Percentiles rank a stretch among this genome's conserved stretches.
These are phyloP conservation scores for Passalora sequoiae DNA, from an alignment of 2,329 filamentous ascomycete genomes.

Conservation along the genomic window DNA sequence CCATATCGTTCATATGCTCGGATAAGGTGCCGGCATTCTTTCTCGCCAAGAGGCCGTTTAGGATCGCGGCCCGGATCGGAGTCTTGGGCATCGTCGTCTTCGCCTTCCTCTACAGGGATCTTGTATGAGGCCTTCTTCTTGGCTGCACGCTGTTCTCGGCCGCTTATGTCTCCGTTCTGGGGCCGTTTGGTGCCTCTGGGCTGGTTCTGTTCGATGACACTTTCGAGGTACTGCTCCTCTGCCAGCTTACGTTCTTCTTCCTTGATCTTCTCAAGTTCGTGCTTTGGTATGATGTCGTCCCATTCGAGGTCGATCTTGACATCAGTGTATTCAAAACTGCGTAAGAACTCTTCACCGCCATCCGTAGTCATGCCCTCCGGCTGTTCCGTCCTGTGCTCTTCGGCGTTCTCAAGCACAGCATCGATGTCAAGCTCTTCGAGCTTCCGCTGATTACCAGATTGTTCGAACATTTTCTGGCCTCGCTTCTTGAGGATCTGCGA, in stretches of 20 bases:
- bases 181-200: conserved; percentile 67
- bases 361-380: conserved; percentile 91
- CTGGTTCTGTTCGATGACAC: conserved; percentile 77
- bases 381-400: conserved; percentile 93
- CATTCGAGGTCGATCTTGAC: conserved; percentile 95
- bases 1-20: conserved; percentile 87
- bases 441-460: conserved; percentile 92
- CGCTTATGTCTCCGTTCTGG: conserved; percentile 60
- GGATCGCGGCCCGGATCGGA: conserved; percentile 62
- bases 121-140: conserved; percentile 66
- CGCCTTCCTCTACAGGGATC: conserved; percentile 47
- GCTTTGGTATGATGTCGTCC: conserved; percentile 97
- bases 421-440: conserved; percentile 97
- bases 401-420: conserved; percentile 90
- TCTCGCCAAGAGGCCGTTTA: conserved; percentile 81
- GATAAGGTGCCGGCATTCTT: conserved; percentile 88
- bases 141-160: conserved; percentile 59
- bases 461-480: conserved; percentile 99
- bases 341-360: conserved; percentile 93
- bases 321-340: conserved; percentile 85
- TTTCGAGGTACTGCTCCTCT: conserved; percentile 75
- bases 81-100: conserved; percentile 55
- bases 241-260: conserved; percentile 79
- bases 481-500: conserved; percentile 94
- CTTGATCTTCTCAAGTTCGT: conserved; percentile 84